A percentile compares a stretch with the other conserved stretches of the same genome.
Evolutionary conservation across 78 protist species (phyloP).

Genomic region (Bigelowiella natans): DNA sequence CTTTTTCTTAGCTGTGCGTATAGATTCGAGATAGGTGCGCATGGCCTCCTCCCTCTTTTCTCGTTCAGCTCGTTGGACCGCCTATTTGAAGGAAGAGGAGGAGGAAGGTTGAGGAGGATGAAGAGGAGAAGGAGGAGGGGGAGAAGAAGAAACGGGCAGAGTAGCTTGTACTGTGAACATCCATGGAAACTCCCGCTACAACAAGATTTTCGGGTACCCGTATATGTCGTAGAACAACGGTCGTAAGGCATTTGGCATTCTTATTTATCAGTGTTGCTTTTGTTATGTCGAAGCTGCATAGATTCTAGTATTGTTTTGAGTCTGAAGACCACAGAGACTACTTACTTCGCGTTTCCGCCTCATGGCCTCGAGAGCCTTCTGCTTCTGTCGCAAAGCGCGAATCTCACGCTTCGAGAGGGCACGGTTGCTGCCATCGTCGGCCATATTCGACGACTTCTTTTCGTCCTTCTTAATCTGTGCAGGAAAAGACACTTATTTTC

Average conservation of each 20-base stretch:
- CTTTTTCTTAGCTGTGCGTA: not conserved
- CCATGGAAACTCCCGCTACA: too few species aligned
- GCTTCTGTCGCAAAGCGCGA: not conserved
- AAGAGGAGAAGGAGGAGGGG: too few species aligned
- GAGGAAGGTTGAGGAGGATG: too few species aligned
- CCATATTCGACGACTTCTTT: not conserved
- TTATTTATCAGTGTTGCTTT: not conserved
- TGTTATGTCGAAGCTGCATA: not conserved
- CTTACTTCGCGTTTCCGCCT: not conserved
- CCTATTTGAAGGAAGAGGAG: too few species aligned
- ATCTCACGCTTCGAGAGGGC: not conserved
- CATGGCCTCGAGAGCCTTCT: not conserved
- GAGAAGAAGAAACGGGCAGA: too few species aligned
- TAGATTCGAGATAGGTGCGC: not conserved
- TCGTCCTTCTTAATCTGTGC: not conserved
- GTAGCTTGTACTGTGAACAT: not conserved
- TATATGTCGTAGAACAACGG: too few species aligned
- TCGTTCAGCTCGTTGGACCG: not conserved
- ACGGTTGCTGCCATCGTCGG: not conserved
- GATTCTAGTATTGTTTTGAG: not conserved
- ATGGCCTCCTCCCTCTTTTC: not conserved
- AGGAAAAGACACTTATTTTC: not conserved
- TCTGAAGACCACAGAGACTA: not conserved
- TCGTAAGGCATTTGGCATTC: too few species aligned
- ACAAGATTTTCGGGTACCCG: too few species aligned